These are phyloP conservation scores for Jaltomata sinuosa DNA, from an alignment of 257 asterid genomes.

Conservation along the genomic window DNA sequence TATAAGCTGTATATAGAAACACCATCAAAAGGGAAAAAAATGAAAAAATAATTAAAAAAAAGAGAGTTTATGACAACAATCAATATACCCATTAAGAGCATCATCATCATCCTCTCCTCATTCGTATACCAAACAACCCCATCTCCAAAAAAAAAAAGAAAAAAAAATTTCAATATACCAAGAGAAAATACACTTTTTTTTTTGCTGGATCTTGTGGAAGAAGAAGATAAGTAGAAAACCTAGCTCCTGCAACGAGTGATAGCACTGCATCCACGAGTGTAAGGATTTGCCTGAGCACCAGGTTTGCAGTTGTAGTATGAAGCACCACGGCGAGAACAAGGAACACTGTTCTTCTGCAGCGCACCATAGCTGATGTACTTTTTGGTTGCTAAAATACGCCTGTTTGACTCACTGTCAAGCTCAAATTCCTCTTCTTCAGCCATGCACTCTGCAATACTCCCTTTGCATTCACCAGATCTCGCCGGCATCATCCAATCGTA, in stretches of 20 bases:
- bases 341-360: conserved; percentile 69
- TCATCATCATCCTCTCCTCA: not conserved
- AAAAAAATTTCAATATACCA: not conserved
- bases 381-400: conserved; percentile 62
- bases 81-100: conserved; percentile 2
- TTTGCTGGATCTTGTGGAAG: not conserved
- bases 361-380: conserved; percentile 95
- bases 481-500: conserved; percentile 49
- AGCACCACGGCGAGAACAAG: conserved; percentile 93
- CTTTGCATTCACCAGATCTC: conserved; percentile 33
- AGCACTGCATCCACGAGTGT: conserved; percentile 82
- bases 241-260: conserved; percentile 86
- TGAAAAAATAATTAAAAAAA: not conserved
- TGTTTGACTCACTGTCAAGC: conserved; percentile 64
- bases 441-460: conserved; percentile 52
- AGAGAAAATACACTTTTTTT: not conserved
- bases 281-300: conserved; percentile 84
- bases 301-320: conserved; percentile 95
- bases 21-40: not conserved
- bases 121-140: conserved; percentile 15
- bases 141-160: not conserved
- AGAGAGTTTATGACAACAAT: conserved; percentile 1
- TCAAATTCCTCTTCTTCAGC: conserved; percentile 48
- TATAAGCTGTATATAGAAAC: conserved; percentile 2
- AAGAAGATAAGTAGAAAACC: not conserved